Evolutionary conservation across 768 basidiomycete species (phyloP), one percentile per base, ranked within the genome.

Genomic region (Auriscalpium microsporum): DNA sequence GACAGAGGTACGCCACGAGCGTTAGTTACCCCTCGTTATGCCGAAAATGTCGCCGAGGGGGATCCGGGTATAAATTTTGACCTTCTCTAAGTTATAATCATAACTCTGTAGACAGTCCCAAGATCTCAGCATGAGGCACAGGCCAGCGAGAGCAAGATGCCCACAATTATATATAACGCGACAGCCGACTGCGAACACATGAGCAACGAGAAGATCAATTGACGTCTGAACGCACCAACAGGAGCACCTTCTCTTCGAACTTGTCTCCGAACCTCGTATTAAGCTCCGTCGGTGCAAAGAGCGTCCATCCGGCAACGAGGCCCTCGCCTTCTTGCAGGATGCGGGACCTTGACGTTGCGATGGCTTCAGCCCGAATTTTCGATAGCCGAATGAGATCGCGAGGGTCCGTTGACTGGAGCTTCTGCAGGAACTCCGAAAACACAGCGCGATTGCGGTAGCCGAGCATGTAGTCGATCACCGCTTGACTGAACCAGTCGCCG

Each of bases 401-500:
- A 0, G 94, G 94, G 68, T 99, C 96, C n/a, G 89, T 86, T 10
- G 90, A 89, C 63, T 87, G 84, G 48, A 99, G 74, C 62, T 85
- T 93, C 55, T 87, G 77, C 53, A 96, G 72, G 67, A 98, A 98
- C 69, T 98, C 95, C 8, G 91, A 87, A 70, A 99, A 98, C 4
- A 97, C 92, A 44, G 85, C 78, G 9, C 85, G 67, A 1, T 87
- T 90, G 53, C 94, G 86, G 68, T 93, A 83, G 28, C 93, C 94
- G 50, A 94, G 82, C 76, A 88, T 82, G 64, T 84, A 94, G 69
- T 93, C 90, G 62, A 98, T 94, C 46, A 95, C 92, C 0, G 94
- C 93, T 72, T 99, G 96, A 55, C 81, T 85, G 70, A 97, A 99
- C 87, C 93, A 99, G 70, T 99, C 96, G 61, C 87, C 84, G 65